A percentile compares a stretch with the other conserved stretches of the same genome.
These are phyloP conservation scores for Myxozyma neglecta DNA, from an alignment of 805 yeast genomes.

Conservation along the genomic window DNA sequence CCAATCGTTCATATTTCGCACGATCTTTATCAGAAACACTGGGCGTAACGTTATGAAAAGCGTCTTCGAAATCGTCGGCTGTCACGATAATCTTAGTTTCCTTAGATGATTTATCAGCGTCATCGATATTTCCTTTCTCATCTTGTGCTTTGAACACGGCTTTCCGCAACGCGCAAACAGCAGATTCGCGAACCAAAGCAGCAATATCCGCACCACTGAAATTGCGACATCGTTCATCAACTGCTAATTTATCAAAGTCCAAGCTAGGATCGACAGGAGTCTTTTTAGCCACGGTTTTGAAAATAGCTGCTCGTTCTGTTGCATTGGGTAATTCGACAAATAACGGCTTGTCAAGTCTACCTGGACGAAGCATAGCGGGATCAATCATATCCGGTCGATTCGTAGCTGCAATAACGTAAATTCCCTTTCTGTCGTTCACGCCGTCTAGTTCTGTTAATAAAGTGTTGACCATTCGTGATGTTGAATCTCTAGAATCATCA, in stretches of 20 bases:
- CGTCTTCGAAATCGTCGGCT: constrained; percentile 63
- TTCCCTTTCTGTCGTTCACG: constrained; percentile 85
- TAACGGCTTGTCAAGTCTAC: constrained; percentile 88
- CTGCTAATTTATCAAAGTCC: constrained; percentile 60
- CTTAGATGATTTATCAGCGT: constrained; percentile 38
- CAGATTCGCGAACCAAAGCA: constrained; percentile 90
- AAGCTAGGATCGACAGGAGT: constrained; percentile 73
- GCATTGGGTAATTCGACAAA: constrained; percentile 86
- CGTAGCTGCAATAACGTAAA: constrained; percentile 94
- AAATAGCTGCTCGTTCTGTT: constrained; percentile 76
- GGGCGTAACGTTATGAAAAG: constrained; percentile 76
- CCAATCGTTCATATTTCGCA: constrained; percentile 31
- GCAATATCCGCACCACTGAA: constrained; percentile 96
- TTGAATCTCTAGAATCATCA: constrained; percentile 82
- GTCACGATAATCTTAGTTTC: constrained; percentile 52
- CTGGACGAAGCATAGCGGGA: constrained; percentile 97
- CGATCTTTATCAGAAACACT: constrained; percentile 71
- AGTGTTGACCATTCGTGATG: constrained; percentile 92
- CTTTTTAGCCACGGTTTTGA: constrained; percentile 63
- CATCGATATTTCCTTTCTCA: constrained; percentile 39
- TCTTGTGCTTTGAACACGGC: constrained; percentile 51
- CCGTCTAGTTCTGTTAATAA: constrained; percentile 94
- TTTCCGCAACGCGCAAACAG: constrained; percentile 75
- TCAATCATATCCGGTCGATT: constrained; percentile 98
- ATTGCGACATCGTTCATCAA: constrained; percentile 78